Conservation (phyloP, 2,329 filamentous ascomycete genomes). For the Stromatinia cepivora region DNA sequence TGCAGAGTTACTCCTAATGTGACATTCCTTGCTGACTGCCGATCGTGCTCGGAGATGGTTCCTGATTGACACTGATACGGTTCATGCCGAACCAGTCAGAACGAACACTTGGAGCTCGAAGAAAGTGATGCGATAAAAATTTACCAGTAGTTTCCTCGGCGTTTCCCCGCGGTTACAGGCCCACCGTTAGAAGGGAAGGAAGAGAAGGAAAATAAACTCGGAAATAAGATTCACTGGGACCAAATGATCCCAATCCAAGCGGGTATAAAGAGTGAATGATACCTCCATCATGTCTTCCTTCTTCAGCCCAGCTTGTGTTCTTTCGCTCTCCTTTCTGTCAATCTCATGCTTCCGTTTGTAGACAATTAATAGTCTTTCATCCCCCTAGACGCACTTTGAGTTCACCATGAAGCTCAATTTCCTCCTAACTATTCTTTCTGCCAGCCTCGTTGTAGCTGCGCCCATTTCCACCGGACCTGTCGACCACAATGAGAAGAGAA, state of each 20-base stretch:
- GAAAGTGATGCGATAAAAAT: background rate
- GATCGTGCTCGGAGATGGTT: conserved; percentile 13
- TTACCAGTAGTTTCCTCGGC: background rate
- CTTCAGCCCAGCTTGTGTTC: conserved; percentile 12
- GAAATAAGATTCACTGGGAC: background rate
- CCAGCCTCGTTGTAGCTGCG: conserved; percentile 27
- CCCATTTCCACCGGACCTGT: conserved; percentile 14
- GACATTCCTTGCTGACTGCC: background rate
- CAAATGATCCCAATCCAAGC: background rate
- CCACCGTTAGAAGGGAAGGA: background rate
- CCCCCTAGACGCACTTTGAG: background rate
- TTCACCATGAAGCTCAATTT: conserved; percentile 18
- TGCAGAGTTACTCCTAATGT: background rate
- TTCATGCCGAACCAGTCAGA: background rate
- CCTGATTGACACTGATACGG: background rate
- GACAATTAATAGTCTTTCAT: background rate
- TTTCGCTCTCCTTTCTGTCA: background rate
- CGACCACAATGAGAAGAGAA: conserved; percentile 19
- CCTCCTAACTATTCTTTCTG: conserved; percentile 21
- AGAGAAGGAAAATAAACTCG: background rate
- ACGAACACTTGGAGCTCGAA: background rate
- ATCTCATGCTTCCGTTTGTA: background rate
- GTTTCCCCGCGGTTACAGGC: conserved; percentile 1
- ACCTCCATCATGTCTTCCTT: background rate
- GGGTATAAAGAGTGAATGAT: conserved; percentile 12